These are phyloP conservation scores for Paramecium bursaria DNA, from an alignment of 73 alveolate genomes.

Conservation along the genomic window DNA sequence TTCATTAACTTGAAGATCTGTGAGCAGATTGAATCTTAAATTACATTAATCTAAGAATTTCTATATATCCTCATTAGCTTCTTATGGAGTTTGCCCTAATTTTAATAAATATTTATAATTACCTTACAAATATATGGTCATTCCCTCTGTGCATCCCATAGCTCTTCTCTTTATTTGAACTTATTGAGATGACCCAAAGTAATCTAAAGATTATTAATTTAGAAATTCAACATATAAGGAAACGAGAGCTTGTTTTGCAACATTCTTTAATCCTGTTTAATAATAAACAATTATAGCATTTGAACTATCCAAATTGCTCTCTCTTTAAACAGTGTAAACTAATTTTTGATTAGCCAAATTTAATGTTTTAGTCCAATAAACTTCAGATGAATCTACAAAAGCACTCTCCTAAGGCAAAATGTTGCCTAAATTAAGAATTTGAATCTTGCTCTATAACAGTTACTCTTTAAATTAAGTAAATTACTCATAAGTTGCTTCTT, in stretches of 20 bases:
- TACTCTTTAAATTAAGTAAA: background rate
- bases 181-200: background rate
- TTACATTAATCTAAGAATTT: constrained; percentile 4
- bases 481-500: background rate
- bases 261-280: constrained; percentile 10
- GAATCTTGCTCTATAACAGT: constrained; percentile 9
- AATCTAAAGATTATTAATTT: background rate
- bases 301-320: background rate
- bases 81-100: background rate
- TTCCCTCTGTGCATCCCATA: constrained; percentile 57
- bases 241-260: constrained; percentile 24
- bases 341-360: constrained; percentile 13
- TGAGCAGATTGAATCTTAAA: background rate
- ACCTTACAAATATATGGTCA: background rate
- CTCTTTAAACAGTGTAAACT: background rate
- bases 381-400: constrained; percentile 33
- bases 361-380: constrained; percentile 26
- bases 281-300: constrained; percentile 23
- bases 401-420: constrained; percentile 43
- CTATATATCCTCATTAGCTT: background rate
- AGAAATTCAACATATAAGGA: constrained; percentile 39
- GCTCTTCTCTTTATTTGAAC: constrained; percentile 25
- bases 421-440: constrained; percentile 47
- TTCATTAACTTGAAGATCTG: background rate
- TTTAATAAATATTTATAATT: too few species aligned